Evolutionary conservation across 768 basidiomycete species (phyloP), one percentile per base, ranked within the genome.

Genomic region (Amanita pallidorosea): DNA sequence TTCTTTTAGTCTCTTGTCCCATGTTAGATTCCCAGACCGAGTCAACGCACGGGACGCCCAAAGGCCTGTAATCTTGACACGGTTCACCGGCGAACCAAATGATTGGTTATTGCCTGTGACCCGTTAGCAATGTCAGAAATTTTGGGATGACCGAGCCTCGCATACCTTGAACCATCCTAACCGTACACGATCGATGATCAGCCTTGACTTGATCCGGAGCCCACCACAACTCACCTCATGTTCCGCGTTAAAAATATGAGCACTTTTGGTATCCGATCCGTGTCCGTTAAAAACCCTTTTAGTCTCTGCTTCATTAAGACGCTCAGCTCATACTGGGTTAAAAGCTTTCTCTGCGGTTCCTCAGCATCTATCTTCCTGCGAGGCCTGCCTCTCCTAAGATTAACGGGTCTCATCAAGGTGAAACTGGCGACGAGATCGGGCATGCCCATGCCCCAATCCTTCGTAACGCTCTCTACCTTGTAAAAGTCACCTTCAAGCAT

Each of bases 11-110:
- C 77, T 73, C 40, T 70, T 63, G 3, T 57, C 46, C 42, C 77
- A 52, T 13, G 70, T 55, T 29, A 80, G 70, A 53, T 72, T 57
- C 13, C 69, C 57, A 25, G 70, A 65, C n/a, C 68, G 66, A 8
- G 72, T 66, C 5, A 86, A 71, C 4, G 85, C 83, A 20, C 74
- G 72, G 4, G 88, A 83, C 23, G 89, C 92, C 78, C 81, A 89
- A 61, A 77, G 79, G 0, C 87, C 91, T 0, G 86, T 89, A 49
- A 94, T 86, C 64, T 90, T 92, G 67, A 96, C 83, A 17, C 91
- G 79, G 60, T 94, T 93, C 0, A 91, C 86, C 0, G 91, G 91
- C 2, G 87, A 87, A 12, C 88, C 86, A 34, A 94, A 78, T 2
- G 76, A 69, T 63, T 92, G 87, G 58, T 91, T 91, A 64, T 90